Base-by-base conservation (phyloP, 78 protist genomes). In the Dictyostelium brefeldianum region DNA sequence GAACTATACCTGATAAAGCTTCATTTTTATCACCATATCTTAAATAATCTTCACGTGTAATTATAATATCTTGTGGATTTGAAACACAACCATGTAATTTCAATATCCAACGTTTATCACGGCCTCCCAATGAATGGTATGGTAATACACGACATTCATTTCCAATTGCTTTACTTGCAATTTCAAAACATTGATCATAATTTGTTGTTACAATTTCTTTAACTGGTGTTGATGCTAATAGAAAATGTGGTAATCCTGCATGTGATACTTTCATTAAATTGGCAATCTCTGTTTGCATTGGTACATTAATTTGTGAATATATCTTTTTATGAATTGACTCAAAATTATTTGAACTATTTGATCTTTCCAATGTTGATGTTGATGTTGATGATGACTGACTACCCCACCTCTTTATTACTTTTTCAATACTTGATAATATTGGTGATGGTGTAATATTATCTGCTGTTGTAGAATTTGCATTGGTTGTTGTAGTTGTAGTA, bases 11-110 rank as follows among this genome's bases (percentile, higher is more conserved):
- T 5, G 95, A 70, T 0, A 96, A 84, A 18, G 96, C 96, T 20
- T 64, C 73, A 5, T 95, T 71, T 43, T 71, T 74, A 57, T 89
- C 92, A 5, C 90, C 80, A 65, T 83, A 83, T 27, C 89, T 67
- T 47, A 50, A 27, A 71, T 94, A 89, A 57, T 96, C 95, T 43
- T 90, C 83, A 50, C 97, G 71, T 20, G 97, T 94, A 22, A 96
- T 51, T 10, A 96, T 92, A 69, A 96, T 96, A 31, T 89, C 95
- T 47, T 78, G 53, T 0, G 97, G 97, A 31, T 83, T 59, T 11
- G 54, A 59, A 29, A 83, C 92, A 75, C 96, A 94, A 10, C 97
- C 97, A 56, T 96, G 97, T 62, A 96, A 29, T 56, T 96, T 96
- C 29, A 96, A 78, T 15, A 96, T 65, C 94, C 95, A 95, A 17